Base-by-base conservation (phyloP, 495 filamentous ascomycete genomes). In the Hyaloscypha finlandica region DNA sequence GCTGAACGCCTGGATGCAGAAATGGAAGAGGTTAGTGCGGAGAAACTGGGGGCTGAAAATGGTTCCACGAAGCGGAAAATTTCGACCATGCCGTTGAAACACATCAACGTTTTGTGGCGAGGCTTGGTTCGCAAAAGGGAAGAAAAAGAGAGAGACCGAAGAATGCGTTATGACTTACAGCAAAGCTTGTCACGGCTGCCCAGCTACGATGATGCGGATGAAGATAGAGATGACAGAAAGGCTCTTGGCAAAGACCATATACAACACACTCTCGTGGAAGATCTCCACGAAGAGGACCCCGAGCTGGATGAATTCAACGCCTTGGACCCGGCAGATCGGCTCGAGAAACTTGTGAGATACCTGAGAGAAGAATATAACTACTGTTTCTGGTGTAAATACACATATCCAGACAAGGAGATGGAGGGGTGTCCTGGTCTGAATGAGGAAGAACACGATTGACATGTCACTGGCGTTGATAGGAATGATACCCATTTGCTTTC, bases 361-460 rank as follows among this genome's bases (percentile, higher is more conserved):
- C 73, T 99, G 48, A 84, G 94, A 29, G 80, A 88, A 33, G 85
- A 82, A 70, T 83, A 91, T 71, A 77, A 82, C 51, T 99, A 99
- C 75, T 99, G 95, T 80, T 97, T 97, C 76, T 99, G 93, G 93
- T 99, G 95, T 75, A 97, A 97, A 75, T 90, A 83, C 75, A 78
- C 81, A 53, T 98, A 97, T 73, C 81, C 84, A 62, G 88, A 89
- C 58, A 83, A 74, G 19, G 78, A 81, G 68, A 88, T 97, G 88
- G 91, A 95, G 5, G 93, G 91, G 0, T 99, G 95, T 83, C 94
- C 95, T 0, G 96, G 96, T 0, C 61, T 89, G 16, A 92, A 89
- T 5, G 96, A 97, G 78, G 94, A 97, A 73, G 93, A 97, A 73
- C 94, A 97, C 73, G 94, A 93, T 75, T 97, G 61, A 71, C 54